Evolutionary conservation across 345 rosid species (phyloP), one percentile per base, ranked within the genome.

Genomic region (Eucalyptus regnans): DNA sequence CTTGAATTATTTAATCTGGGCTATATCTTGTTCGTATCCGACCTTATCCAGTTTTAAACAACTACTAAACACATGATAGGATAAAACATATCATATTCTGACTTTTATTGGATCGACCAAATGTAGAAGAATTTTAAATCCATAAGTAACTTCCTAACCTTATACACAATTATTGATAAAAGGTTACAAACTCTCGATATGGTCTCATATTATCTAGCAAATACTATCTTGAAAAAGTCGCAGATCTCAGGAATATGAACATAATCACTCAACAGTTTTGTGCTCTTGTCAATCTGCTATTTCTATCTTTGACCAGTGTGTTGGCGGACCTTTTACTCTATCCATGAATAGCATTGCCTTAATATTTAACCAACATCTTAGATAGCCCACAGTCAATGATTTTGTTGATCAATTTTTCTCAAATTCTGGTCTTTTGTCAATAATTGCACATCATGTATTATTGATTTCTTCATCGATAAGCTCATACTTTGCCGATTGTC

Each of bases 1-100:
- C 7, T 16, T 6, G 1, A 7, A 16, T 50, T 15, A 14, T 51
- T 22, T 56, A 20, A 56, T 56, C 0, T 0, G 11, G 27, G 11
- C 11, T 54, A 56, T 56, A 20, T 23, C 29, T 52, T 4, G 0
- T 52, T 8, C 9, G 5, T 56, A 56, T 22, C 1, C 4, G 12
- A 22, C 10, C 3, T 56, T 56, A 56, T 56, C 62, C 1, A 0
- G 6, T 56, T 20, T 56, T 20, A 23, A 1, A 20, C 0, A 56
- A 1, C 4, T 56, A 56, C 29, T 23, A 56, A 9, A 56, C 62
- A 56, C 12, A 2, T 56, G 27, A 56, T 56, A 56, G 1, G 6
- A 56, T 23, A 56, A 56, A 56, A 56, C 1, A 56, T 56, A 56
- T 23, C 0, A 8, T 56, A 56, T 8, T 5, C 5, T 22, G 29